phyloP scores from a whole-genome alignment of 768 basidiomycete species.

The Cyclocybe aegerita region DNA sequence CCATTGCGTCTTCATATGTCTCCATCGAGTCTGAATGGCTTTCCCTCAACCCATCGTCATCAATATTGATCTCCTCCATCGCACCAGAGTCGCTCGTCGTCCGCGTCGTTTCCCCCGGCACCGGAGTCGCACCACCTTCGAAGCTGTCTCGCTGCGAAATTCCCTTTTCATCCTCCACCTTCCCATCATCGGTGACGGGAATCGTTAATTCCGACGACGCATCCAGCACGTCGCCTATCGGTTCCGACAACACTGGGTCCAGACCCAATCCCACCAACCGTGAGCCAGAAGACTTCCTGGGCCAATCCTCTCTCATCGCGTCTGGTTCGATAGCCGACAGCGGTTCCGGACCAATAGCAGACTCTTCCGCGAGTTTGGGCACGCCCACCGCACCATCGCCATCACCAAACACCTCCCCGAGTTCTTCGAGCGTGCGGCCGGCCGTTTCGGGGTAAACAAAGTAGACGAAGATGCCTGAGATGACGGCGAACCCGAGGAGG shows the following conservation, averaged over 20 bases:
- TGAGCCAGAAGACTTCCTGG: too few species aligned
- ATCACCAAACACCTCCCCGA: slow-evolving; percentile 50
- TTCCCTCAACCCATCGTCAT: too few species aligned
- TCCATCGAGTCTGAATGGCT: too few species aligned
- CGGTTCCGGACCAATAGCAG: not conserved
- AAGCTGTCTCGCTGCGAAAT: not conserved
- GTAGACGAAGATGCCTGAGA: slow-evolving; percentile 45
- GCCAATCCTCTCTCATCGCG: too few species aligned
- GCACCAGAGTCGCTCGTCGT: too few species aligned
- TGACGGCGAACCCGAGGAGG: slow-evolving; percentile 43
- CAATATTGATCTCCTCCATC: too few species aligned
- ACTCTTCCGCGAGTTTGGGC: not conserved
- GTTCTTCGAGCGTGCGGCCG: slow-evolving; percentile 45
- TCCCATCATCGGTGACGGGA: not conserved
- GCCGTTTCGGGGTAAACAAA: slow-evolving; percentile 51
- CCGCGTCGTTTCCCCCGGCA: too few species aligned
- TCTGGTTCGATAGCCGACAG: too few species aligned
- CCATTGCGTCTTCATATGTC: too few species aligned
- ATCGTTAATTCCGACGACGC: slow-evolving; percentile 10
- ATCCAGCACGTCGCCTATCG: not conserved
- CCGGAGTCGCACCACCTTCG: not conserved
- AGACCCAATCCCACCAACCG: too few species aligned
- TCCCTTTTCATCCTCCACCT: not conserved
- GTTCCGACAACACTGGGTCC: too few species aligned
- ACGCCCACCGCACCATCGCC: not conserved